These are phyloP conservation scores for Neoboletus magnificus DNA, from an alignment of 768 basidiomycete species.

Conservation along the genomic window DNA sequence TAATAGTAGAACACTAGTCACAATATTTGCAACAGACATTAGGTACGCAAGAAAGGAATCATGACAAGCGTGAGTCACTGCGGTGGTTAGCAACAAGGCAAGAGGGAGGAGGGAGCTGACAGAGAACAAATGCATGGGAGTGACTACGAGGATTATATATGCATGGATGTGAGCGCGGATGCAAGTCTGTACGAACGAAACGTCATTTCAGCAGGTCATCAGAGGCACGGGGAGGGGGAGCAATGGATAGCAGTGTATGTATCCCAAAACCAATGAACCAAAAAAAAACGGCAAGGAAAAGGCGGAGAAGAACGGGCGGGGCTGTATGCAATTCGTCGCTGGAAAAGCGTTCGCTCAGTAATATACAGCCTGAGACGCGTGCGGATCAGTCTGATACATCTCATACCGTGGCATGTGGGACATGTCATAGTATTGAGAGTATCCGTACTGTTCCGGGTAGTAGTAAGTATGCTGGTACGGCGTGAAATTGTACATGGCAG, in stretches of 20 bases:
- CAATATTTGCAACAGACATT: conserved; percentile 17
- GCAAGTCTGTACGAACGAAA: conserved; percentile 26
- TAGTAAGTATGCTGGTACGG: conserved; percentile 63
- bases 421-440: conserved; percentile 67
- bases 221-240: conserved; percentile 3
- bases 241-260: conserved; percentile 20
- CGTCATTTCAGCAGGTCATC: conserved; percentile 20
- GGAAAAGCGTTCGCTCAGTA: conserved; percentile 41
- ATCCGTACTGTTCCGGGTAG: conserved; percentile 67
- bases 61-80: background rate
- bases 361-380: conserved; percentile 52
- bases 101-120: background rate
- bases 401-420: conserved; percentile 65
- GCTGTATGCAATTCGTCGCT: conserved; percentile 5
- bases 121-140: conserved; percentile 20
- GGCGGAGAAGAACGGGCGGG: conserved; percentile 8
- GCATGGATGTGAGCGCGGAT: conserved; percentile 22
- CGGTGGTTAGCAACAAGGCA: conserved; percentile 13
- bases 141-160: conserved; percentile 19
- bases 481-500: conserved; percentile 51
- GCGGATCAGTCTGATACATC: conserved; percentile 55
- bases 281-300: conserved; percentile 3
- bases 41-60: conserved; percentile 11
- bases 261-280: conserved; percentile 21
- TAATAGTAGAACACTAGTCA: background rate